Conservation (phyloP, 2,329 filamentous ascomycete species). For the Macroventuria anomochaeta region DNA sequence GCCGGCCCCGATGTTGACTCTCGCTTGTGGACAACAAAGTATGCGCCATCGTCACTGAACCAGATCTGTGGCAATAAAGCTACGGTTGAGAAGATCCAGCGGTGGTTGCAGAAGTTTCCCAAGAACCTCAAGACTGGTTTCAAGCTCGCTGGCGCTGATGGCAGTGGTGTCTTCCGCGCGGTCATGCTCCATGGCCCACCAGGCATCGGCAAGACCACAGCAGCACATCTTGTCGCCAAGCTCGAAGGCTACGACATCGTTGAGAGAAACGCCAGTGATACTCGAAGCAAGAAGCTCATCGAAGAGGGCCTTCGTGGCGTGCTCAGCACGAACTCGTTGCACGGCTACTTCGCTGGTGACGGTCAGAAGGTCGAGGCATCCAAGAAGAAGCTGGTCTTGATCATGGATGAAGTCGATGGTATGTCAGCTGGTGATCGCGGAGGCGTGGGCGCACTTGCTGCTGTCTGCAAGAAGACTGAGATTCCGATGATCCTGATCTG, state of each 20-base stretch:
- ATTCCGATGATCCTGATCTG: slow-evolving; percentile 97
- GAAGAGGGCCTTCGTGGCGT: slow-evolving; percentile 88
- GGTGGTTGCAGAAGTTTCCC: slow-evolving; percentile 83
- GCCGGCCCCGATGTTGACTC: slow-evolving; percentile 39
- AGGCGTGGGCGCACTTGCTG: slow-evolving; percentile 91
- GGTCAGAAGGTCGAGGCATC: slow-evolving; percentile 77
- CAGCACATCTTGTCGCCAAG: slow-evolving; percentile 91
- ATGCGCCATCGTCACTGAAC: slow-evolving; percentile 81
- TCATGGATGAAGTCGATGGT: slow-evolving; percentile 99
- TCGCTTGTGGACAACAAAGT: slow-evolving; percentile 87
- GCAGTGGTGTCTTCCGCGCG: slow-evolving; percentile 81
- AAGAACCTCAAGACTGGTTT: slow-evolving; percentile 82
- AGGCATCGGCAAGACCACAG: slow-evolving; percentile 96
- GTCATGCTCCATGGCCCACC: slow-evolving; percentile 95
- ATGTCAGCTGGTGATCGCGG: slow-evolving; percentile 98
- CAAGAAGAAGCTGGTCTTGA: slow-evolving; percentile 93
- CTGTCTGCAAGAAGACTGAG: slow-evolving; percentile 93
- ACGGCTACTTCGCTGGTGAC: slow-evolving; percentile 87
- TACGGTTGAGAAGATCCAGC: slow-evolving; percentile 86
- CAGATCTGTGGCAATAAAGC: slow-evolving; percentile 97
- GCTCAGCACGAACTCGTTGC: slow-evolving; percentile 89
- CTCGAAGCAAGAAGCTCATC: slow-evolving; percentile 93
- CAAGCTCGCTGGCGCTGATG: slow-evolving; percentile 81
- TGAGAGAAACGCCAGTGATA: slow-evolving; percentile 95
- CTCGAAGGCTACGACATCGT: slow-evolving; percentile 92